These are phyloP conservation scores for Tuber aestivum DNA, from an alignment of 495 filamentous ascomycete species.

Conservation along the genomic window DNA sequence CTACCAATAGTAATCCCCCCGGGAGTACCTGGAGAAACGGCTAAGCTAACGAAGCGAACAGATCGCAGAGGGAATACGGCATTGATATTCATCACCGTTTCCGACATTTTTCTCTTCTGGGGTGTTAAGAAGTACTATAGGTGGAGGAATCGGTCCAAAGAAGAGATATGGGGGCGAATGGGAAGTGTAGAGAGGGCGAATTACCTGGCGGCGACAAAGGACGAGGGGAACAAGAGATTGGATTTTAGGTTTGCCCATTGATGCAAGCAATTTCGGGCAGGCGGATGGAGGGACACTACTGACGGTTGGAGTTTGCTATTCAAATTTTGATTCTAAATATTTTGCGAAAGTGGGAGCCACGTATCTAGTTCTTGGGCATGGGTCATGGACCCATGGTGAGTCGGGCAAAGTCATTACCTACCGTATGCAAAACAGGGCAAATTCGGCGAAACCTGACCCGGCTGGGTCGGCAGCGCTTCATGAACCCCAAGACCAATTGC, in stretches of 20 bases:
- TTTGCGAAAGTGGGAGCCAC: neutral
- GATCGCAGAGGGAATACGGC: conserved; percentile 64
- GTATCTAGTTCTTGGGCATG: no score
- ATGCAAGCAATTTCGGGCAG: neutral
- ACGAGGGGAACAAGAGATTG: conserved; percentile 67
- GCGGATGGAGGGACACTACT: neutral
- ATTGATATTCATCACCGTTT: conserved; percentile 52
- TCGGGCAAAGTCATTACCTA: no score
- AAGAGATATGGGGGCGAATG: conserved; percentile 47
- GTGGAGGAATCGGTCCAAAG: conserved; percentile 52
- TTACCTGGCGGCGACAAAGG: conserved; percentile 60
- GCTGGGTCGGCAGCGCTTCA: no score
- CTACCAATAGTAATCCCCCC: no score
- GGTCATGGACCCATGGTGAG: no score
- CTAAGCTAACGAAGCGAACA: no score
- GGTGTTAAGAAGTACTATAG: conserved; percentile 59
- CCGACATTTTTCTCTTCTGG: conserved; percentile 55
- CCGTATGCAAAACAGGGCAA: no score
- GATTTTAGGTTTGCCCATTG: conserved; percentile 49
- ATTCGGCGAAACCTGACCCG: no score
- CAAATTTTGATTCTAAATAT: neutral
- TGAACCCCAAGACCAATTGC: no score
- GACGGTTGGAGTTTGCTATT: neutral
- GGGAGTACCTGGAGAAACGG: neutral
- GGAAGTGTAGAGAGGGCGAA: conserved; percentile 54